Conservation (phyloP, 108 stramenopile species). For the Skeletonema tropicum region DNA sequence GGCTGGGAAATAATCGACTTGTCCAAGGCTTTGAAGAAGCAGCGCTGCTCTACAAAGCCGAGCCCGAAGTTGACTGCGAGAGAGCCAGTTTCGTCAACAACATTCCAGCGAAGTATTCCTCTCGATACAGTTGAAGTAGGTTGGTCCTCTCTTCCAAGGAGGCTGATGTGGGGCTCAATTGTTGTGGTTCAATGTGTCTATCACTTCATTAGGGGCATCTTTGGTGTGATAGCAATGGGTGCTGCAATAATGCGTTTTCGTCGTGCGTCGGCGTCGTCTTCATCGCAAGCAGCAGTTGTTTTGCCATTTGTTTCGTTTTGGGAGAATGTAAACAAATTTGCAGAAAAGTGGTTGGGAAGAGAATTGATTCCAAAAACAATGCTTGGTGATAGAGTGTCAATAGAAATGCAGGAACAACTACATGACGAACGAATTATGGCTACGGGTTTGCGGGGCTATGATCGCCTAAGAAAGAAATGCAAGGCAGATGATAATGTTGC, state of each 20-base stretch:
- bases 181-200: slow-evolving; percentile 26
- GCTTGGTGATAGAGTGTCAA: slow-evolving; percentile 37
- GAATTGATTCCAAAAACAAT: slow-evolving; percentile 45
- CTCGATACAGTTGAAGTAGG: slow-evolving; percentile 14
- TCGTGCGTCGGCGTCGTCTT: slow-evolving; percentile 44
- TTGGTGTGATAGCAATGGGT: slow-evolving; percentile 38
- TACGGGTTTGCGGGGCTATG: slow-evolving; percentile 48
- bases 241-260: slow-evolving; percentile 51
- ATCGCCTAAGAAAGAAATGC: slow-evolving; percentile 1
- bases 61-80: slow-evolving; percentile 5
- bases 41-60: slow-evolving; percentile 37
- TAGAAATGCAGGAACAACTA: slow-evolving; percentile 28
- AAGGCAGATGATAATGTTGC: not conserved
- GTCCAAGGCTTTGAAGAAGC: slow-evolving; percentile 26
- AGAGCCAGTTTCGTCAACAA: slow-evolving; percentile 2
- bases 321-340: slow-evolving; percentile 37
- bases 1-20: slow-evolving; percentile 50
- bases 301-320: slow-evolving; percentile 50
- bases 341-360: slow-evolving; percentile 20
- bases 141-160: slow-evolving; percentile 23
- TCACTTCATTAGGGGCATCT: slow-evolving; percentile 23
- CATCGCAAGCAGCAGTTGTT: slow-evolving; percentile 21
- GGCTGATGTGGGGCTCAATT: slow-evolving; percentile 20
- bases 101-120: slow-evolving; percentile 8
- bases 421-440: slow-evolving; percentile 43